Evolutionary conservation across 768 basidiomycete species (phyloP).

Genomic region (Termitomyces sp.): DNA sequence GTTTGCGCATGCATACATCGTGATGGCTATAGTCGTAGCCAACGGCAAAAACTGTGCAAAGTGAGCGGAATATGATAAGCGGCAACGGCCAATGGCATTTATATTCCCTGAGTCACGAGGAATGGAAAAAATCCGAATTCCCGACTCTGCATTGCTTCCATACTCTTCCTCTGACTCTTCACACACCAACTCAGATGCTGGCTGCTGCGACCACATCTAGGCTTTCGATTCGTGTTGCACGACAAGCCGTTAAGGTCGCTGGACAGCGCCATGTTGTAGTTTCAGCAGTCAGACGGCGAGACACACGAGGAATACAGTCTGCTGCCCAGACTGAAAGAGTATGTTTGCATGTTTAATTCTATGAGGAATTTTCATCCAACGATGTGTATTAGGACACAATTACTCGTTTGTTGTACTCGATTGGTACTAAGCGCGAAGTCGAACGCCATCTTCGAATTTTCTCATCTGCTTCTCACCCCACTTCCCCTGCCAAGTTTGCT

Average conservation of each 20-base stretch:
- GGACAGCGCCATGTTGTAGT: constrained; percentile 41
- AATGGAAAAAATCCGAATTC: constrained; percentile 11
- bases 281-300: constrained; percentile 32
- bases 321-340: constrained; percentile 75
- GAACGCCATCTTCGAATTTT: constrained; percentile 98
- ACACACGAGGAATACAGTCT: constrained; percentile 45
- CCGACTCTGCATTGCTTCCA: constrained; percentile 7
- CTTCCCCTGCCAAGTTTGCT: constrained; percentile 90
- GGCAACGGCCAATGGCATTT: constrained; percentile 15
- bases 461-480: constrained; percentile 84
- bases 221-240: constrained; percentile 29
- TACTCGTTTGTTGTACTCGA: constrained; percentile 91
- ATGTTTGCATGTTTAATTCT: constrained; percentile 17
- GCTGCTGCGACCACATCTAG: constrained; percentile 28
- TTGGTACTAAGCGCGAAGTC: constrained; percentile 96
- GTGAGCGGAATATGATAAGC: constrained; percentile 12
- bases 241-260: constrained; percentile 43
- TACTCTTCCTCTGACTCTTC: constrained; percentile 11
- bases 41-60: constrained; percentile 25
- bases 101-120: constrained; percentile 18
- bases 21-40: constrained; percentile 10
- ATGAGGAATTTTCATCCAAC: background rate
- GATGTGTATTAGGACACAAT: constrained; percentile 75
- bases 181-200: constrained; percentile 24
- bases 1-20: background rate